Conservation (phyloP, 371 early-diverging fungal genomes). For the Lichtheimia ornata region DNA sequence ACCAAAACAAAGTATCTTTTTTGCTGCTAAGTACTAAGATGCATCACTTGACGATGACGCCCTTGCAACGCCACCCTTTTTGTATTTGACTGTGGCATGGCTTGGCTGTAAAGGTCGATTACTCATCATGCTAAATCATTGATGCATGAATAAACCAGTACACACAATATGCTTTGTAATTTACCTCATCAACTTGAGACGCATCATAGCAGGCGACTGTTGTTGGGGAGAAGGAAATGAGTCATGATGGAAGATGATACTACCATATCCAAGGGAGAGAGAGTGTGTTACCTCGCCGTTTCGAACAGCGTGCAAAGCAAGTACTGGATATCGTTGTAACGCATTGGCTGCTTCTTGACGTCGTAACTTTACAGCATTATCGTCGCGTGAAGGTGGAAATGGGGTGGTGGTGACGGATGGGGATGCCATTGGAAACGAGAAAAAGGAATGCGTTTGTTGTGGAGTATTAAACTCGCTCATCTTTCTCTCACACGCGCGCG, state of each 20-base stretch:
- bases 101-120: too few species aligned
- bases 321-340: slow-evolving; percentile 19
- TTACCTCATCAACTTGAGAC: slow-evolving; percentile 30
- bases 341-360: slow-evolving; percentile 21
- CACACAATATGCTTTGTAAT: background rate
- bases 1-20: background rate
- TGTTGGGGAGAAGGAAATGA: background rate
- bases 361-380: slow-evolving; percentile 10
- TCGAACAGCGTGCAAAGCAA: slow-evolving; percentile 17
- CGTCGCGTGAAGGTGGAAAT: slow-evolving; percentile 9
- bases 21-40: too few species aligned
- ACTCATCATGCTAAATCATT: too few species aligned
- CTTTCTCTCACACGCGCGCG: background rate
- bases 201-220: slow-evolving; percentile 20
- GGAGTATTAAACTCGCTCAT: background rate
- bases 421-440: background rate
- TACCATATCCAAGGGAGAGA: background rate
- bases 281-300: slow-evolving; percentile 15
- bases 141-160: too few species aligned
- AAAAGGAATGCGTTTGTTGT: background rate
- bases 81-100: too few species aligned
- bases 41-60: too few species aligned
- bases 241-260: background rate
- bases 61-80: too few species aligned
- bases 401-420: background rate